phyloP scores from a whole-genome alignment of 176 grass and related monocot genomes.

The Metroxylon sagu region DNA sequence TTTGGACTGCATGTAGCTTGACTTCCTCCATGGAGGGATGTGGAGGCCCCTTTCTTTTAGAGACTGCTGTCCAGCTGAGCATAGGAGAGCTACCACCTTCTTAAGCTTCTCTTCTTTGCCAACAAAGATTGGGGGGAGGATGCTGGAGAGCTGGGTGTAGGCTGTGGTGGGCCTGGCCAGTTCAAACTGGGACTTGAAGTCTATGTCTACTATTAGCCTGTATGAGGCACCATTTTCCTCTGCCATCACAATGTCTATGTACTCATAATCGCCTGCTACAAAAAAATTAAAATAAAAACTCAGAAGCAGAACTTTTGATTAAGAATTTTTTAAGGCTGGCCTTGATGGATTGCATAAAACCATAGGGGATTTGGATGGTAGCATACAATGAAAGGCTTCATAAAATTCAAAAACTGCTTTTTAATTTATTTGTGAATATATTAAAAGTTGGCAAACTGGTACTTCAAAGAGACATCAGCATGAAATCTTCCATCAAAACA shows the following conservation, averaged over 20 bases:
- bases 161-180: constrained; percentile 43
- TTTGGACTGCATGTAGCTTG: constrained; percentile 63
- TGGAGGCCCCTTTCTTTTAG: constrained; percentile 62
- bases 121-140: constrained; percentile 44
- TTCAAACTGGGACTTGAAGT: constrained; percentile 64
- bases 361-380: too few species aligned
- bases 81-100: constrained; percentile 52
- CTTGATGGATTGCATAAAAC: too few species aligned
- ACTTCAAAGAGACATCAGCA: too few species aligned
- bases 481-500: too few species aligned
- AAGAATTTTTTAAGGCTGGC: too few species aligned
- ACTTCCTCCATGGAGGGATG: constrained; percentile 63
- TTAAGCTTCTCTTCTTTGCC: constrained; percentile 36
- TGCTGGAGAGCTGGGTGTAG: constrained; percentile 42
- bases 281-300: not conserved
- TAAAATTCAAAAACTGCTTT: too few species aligned
- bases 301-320: too few species aligned
- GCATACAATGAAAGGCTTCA: too few species aligned
- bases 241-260: constrained; percentile 46
- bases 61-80: constrained; percentile 40
- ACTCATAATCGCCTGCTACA: constrained; percentile 53
- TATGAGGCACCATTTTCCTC: not conserved
- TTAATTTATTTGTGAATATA: too few species aligned
- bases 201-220: constrained; percentile 53
- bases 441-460: too few species aligned